Conservation (phyloP, 768 basidiomycete species). For the Russula vinacea region DNA sequence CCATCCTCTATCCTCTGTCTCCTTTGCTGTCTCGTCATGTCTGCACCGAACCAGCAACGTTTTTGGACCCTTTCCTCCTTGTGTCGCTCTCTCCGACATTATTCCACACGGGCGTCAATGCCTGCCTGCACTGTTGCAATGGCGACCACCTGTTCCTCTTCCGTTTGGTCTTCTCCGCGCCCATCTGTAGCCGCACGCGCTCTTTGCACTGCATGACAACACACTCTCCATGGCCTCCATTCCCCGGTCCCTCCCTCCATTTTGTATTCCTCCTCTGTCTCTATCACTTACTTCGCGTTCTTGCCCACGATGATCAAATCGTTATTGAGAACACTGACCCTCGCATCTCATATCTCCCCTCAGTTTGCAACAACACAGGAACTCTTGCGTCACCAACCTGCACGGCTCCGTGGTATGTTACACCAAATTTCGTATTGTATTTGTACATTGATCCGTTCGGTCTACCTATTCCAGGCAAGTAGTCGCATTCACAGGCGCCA, state of each 20-base stretch:
- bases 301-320: conserved; percentile 13
- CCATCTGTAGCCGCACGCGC: conserved; percentile 12
- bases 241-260: conserved; percentile 10
- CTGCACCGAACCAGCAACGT: neutral
- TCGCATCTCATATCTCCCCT: conserved; percentile 28
- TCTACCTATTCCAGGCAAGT: conserved; percentile 24
- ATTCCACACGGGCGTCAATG: conserved; percentile 19
- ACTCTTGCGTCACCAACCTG: conserved; percentile 4
- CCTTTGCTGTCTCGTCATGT: neutral
- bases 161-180: conserved; percentile 18
- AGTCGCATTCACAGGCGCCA: conserved; percentile 19
- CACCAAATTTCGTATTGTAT: neutral
- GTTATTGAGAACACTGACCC: conserved; percentile 27
- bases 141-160: conserved; percentile 24
- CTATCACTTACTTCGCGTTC: neutral
- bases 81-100: neutral
- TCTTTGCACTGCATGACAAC: conserved; percentile 24
- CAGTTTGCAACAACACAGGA: conserved; percentile 20
- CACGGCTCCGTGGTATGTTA: conserved; percentile 20
- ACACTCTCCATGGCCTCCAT: conserved; percentile 2
- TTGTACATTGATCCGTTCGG: conserved; percentile 9
- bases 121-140: conserved; percentile 23
- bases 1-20: neutral
- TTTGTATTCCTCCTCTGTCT: neutral
- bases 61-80: neutral